Conservation (phyloP, 2,329 filamentous ascomycete species). For the Leptographium lundbergii region DNA sequence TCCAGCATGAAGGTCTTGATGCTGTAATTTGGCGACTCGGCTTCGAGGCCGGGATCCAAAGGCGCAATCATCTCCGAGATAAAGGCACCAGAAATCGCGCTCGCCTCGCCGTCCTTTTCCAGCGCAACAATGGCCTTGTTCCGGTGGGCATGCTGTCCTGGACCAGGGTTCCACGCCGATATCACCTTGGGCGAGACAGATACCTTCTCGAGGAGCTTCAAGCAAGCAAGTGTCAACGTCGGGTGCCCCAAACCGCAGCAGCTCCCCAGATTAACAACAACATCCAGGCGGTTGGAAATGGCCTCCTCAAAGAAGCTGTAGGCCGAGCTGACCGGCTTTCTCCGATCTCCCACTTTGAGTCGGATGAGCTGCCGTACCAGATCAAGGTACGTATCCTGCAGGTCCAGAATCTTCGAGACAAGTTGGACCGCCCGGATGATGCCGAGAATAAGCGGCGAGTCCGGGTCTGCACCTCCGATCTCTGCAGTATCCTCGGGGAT, state of each 20-base stretch:
- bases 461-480: constrained; percentile 57
- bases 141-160: constrained; percentile 49
- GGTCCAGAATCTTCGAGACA: constrained; percentile 67
- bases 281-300: constrained; percentile 62
- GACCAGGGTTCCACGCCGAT: constrained; percentile 50
- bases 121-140: constrained; percentile 85
- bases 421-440: constrained; percentile 73
- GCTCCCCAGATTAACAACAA: constrained; percentile 72
- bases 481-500: constrained; percentile 65
- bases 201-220: constrained; percentile 75
- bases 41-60: constrained; percentile 61
- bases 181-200: constrained; percentile 73
- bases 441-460: constrained; percentile 71
- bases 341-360: constrained; percentile 45
- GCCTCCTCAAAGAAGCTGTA: constrained; percentile 90
- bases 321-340: constrained; percentile 53
- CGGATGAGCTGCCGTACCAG: constrained; percentile 72
- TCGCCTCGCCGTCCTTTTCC: constrained; percentile 66
- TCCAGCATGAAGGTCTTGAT: constrained; percentile 78
- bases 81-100: constrained; percentile 65
- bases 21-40: constrained; percentile 58
- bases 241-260: constrained; percentile 80
- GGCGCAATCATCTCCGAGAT: constrained; percentile 53
- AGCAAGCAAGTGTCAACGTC: constrained; percentile 64
- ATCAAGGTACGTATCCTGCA: constrained; percentile 85